These are phyloP conservation scores for Solanum piurae DNA, from an alignment of 257 asterid species.

Conservation along the genomic window DNA sequence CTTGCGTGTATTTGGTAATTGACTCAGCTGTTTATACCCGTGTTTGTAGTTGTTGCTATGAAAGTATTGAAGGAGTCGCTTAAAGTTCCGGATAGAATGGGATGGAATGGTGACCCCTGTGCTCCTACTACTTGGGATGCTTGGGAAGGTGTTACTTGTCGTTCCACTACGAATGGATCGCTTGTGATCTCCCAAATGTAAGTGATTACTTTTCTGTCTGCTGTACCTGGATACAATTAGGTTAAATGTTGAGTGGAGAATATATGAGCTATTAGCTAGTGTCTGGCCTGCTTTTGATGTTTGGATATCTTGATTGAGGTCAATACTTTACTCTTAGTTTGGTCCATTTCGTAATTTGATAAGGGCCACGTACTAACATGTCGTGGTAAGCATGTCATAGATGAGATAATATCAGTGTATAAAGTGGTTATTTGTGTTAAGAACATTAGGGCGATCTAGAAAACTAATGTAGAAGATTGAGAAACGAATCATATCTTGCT, in stretches of 20 bases:
- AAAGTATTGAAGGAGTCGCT: slow-evolving; percentile 83
- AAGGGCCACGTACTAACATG: background rate
- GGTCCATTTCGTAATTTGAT: background rate
- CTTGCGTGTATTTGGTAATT: background rate
- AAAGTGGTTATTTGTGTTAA: background rate
- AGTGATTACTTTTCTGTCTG: slow-evolving; percentile 10
- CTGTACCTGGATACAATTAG: background rate
- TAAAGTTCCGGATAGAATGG: slow-evolving; percentile 92
- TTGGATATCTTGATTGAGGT: background rate
- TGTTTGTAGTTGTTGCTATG: slow-evolving; percentile 75
- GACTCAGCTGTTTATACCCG: background rate
- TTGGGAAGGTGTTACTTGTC: slow-evolving; percentile 98
- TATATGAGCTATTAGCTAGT: background rate
- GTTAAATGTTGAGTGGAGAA: background rate
- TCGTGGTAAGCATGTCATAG: background rate
- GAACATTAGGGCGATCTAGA: background rate
- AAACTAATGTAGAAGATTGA: background rate
- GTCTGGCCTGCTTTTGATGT: background rate
- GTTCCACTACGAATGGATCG: slow-evolving; percentile 35
- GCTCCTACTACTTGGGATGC: slow-evolving; percentile 99
- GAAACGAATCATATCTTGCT: background rate
- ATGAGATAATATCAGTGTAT: background rate
- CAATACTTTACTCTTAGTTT: background rate
- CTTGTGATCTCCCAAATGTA: slow-evolving; percentile 88
- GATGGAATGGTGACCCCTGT: slow-evolving; percentile 99